Conservation (phyloP, 2,329 filamentous ascomycete species). For the Claviceps spartinae region DNA sequence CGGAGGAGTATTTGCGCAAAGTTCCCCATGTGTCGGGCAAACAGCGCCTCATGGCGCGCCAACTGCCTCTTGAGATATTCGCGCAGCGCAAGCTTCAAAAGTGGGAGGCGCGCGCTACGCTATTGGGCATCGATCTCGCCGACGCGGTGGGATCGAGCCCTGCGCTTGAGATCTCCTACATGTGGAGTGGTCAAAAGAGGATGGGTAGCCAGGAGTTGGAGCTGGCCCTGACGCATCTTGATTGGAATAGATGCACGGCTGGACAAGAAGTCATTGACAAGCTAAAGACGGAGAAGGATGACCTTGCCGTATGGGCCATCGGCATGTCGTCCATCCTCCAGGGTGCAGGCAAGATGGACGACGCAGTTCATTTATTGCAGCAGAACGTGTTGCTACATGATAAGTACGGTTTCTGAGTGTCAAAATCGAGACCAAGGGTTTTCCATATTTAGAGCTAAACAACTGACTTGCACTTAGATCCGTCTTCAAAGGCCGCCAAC, state of each 20-base stretch:
- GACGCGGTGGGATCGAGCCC: constrained; percentile 76
- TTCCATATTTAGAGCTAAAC: too few relatives aligned
- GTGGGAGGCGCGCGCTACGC: constrained; percentile 67
- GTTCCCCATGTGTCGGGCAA: constrained; percentile 64
- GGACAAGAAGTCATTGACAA: constrained; percentile 25
- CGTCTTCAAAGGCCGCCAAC: constrained; percentile 43
- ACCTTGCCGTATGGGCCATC: constrained; percentile 51
- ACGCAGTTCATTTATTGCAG: constrained; percentile 52
- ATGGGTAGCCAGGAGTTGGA: constrained; percentile 57
- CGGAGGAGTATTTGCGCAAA: constrained; percentile 57
- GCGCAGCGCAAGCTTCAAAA: constrained; percentile 72
- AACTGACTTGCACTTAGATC: constrained; percentile 20
- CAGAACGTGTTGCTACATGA: constrained; percentile 53
- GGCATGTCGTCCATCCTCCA: constrained; percentile 53
- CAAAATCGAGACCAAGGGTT: not conserved
- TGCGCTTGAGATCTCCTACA: constrained; percentile 79
- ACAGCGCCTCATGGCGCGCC: constrained; percentile 79
- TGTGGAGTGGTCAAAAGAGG: constrained; percentile 82
- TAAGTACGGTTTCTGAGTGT: constrained; percentile 27
- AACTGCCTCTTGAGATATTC: constrained; percentile 82
- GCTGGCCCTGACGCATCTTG: constrained; percentile 46
- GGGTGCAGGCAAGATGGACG: constrained; percentile 44
- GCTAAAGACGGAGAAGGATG: constrained; percentile 41
- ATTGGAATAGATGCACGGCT: constrained; percentile 49
- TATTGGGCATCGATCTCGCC: constrained; percentile 51